Conservation (phyloP, 768 basidiomycete genomes). For the Naematelia encephala region DNA sequence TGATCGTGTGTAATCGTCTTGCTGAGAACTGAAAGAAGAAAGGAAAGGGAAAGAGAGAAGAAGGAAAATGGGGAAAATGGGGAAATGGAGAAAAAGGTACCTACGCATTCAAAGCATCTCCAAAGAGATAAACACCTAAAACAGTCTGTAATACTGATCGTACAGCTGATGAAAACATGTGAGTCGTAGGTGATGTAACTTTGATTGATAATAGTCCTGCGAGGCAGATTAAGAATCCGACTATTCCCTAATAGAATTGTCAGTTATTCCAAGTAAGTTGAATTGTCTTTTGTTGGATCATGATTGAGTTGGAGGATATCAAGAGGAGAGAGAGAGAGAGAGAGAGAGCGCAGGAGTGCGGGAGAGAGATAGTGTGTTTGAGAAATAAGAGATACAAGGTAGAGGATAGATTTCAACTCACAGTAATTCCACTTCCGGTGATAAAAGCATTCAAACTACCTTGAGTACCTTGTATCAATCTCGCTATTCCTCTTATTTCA, state of each 20-base stretch:
- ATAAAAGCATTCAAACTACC: conserved; percentile 18
- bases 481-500: conserved; percentile 13
- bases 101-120: conserved; percentile 26
- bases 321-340: too few relatives aligned
- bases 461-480: conserved; percentile 10
- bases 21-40: neutral
- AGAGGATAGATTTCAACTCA: conserved; percentile 9
- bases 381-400: neutral
- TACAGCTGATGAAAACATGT: conserved; percentile 61
- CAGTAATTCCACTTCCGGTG: conserved; percentile 24
- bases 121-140: conserved; percentile 26
- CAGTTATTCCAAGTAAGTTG: neutral
- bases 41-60: neutral
- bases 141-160: conserved; percentile 30
- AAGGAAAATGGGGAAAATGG: neutral
- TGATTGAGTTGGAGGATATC: too few relatives aligned
- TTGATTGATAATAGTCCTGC: conserved; percentile 90
- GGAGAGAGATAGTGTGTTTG: too few relatives aligned
- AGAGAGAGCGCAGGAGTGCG: too few relatives aligned
- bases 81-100: conserved; percentile 2
- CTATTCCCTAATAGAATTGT: neutral
- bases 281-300: too few relatives aligned
- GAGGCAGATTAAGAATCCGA: conserved; percentile 90
- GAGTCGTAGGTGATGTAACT: conserved; percentile 91
- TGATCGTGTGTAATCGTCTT: neutral